phyloP scores from a whole-genome alignment of 345 rosid genomes.

The Linum lewisii region DNA sequence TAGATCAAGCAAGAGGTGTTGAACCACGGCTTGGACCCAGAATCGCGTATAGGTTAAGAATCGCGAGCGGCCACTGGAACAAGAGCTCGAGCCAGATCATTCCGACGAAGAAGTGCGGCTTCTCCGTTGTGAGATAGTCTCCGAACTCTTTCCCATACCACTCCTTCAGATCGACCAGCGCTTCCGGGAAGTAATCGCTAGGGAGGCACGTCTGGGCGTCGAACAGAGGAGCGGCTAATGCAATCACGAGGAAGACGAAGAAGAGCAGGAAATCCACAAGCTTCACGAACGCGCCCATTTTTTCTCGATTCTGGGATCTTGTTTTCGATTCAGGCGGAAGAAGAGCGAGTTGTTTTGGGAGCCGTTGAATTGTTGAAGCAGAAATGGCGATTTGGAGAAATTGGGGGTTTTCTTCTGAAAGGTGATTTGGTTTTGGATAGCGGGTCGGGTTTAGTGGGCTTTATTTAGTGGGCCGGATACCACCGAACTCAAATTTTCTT shows the following conservation, averaged over 20 bases:
- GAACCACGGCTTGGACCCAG: constrained; percentile 53
- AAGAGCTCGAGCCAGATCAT: constrained; percentile 60
- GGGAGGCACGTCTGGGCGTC: constrained; percentile 59
- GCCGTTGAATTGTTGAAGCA: too few species aligned
- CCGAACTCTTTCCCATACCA: constrained; percentile 35
- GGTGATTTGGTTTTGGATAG: too few species aligned
- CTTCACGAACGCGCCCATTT: constrained; percentile 50
- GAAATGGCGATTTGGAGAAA: too few species aligned
- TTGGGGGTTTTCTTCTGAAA: too few species aligned
- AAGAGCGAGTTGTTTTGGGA: too few species aligned
- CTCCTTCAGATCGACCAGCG: constrained; percentile 37
- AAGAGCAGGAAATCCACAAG: constrained; percentile 49
- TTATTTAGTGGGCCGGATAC: not conserved
- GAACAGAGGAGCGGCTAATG: constrained; percentile 44
- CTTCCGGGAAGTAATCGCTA: constrained; percentile 31
- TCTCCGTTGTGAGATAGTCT: constrained; percentile 59
- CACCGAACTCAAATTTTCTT: too few species aligned
- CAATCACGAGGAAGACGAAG: constrained; percentile 39
- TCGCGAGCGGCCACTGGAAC: constrained; percentile 66
- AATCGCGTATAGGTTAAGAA: constrained; percentile 44
- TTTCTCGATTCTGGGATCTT: not conserved
- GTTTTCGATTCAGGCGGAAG: not conserved
- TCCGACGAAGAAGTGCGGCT: constrained; percentile 69
- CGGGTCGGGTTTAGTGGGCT: too few species aligned
- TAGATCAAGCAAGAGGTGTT: constrained; percentile 62